A percentile compares a stretch with the other conserved stretches of the same genome.
Conservation (phyloP, 2,329 filamentous ascomycete genomes). For the Aspergillus versicolor region DNA sequence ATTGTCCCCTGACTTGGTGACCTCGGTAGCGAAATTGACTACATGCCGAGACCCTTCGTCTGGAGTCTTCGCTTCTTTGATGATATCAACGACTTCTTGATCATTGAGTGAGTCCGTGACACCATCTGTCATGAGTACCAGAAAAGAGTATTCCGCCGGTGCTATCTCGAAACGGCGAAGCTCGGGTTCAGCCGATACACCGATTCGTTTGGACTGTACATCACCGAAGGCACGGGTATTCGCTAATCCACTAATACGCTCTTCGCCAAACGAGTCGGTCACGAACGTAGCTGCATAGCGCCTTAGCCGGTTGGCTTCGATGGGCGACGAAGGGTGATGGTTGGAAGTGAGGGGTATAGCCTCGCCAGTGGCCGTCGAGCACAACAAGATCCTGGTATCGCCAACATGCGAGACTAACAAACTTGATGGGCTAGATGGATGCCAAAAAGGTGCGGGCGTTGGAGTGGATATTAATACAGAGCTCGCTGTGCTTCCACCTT, state of each 20-base stretch:
- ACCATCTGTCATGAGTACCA: conserved; percentile 86
- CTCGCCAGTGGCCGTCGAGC: conserved; percentile 77
- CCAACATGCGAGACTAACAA: conserved; percentile 87
- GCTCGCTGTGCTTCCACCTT: conserved; percentile 90
- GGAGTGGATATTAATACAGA: conserved; percentile 89
- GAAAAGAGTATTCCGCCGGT: conserved; percentile 82
- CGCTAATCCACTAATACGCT: conserved; percentile 87
- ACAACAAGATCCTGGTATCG: conserved; percentile 87
- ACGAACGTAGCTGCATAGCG: conserved; percentile 85
- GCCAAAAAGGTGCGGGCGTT: conserved; percentile 90
- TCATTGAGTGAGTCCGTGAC: conserved; percentile 82
- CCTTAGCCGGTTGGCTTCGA: conserved; percentile 78
- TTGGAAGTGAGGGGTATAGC: conserved; percentile 82
- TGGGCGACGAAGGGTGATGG: conserved; percentile 86
- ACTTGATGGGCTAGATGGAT: conserved; percentile 80
- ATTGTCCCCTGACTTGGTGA: conserved; percentile 65
- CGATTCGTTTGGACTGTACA: conserved; percentile 85
- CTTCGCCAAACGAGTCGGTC: conserved; percentile 95
- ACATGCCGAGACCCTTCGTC: conserved; percentile 78
- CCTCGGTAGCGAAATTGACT: conserved; percentile 85
- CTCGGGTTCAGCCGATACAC: conserved; percentile 91
- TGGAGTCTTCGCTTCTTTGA: conserved; percentile 90
- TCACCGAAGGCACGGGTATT: conserved; percentile 95
- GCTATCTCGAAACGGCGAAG: conserved; percentile 74
- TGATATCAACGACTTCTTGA: conserved; percentile 92